phyloP scores from a whole-genome alignment of 108 stramenopile species.

The Chaetoceros tenuissimus region DNA sequence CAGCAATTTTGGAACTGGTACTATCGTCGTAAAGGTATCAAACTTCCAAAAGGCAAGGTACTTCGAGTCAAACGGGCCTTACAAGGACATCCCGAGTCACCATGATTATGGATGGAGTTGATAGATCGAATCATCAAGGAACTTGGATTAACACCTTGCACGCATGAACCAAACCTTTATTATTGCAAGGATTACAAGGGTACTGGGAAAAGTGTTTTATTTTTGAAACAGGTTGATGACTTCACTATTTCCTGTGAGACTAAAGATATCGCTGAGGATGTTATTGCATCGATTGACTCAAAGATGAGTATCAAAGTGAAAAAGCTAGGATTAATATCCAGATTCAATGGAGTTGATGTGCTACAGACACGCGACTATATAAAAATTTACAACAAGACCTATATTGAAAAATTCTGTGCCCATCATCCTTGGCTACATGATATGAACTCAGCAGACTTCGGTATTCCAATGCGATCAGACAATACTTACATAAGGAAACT shows the following conservation, averaged over 20 bases:
- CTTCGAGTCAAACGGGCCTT: not conserved
- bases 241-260: not conserved
- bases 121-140: not conserved
- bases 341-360: too few species aligned
- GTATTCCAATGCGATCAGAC: too few species aligned
- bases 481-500: too few species aligned
- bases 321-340: too few species aligned
- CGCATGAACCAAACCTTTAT: conserved; percentile 12
- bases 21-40: not conserved
- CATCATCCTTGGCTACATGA: too few species aligned
- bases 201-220: conserved; percentile 1
- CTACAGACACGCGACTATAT: too few species aligned
- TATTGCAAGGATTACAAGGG: conserved; percentile 3
- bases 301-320: too few species aligned
- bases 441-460: too few species aligned
- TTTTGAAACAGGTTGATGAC: conserved; percentile 15
- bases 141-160: conserved; percentile 2
- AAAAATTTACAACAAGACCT: too few species aligned
- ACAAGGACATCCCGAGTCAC: conserved; percentile 6
- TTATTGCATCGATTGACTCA: too few species aligned
- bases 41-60: conserved; percentile 1
- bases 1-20: not conserved
- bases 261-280: too few species aligned
- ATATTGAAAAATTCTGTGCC: too few species aligned
- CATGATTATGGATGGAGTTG: conserved; percentile 11